Evolutionary conservation across 106 monocot species (phyloP).

Genomic region (Phalaenopsis aphrodite): DNA sequence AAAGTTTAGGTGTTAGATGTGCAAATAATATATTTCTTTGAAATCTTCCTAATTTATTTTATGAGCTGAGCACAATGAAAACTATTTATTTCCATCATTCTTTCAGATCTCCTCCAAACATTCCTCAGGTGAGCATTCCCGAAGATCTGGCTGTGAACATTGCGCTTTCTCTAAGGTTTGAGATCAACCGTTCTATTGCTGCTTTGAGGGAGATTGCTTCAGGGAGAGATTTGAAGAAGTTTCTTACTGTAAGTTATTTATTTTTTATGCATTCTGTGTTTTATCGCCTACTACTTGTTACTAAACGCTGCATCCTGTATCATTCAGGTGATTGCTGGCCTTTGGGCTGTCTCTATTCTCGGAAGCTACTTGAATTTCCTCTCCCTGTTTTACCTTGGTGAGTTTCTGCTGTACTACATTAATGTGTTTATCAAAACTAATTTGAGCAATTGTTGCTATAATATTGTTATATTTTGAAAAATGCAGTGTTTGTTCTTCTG

Average conservation of each 20-base stretch:
- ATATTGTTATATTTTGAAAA: background rate
- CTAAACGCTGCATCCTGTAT: background rate
- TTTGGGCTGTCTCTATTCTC: constrained; percentile 44
- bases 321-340: constrained; percentile 32
- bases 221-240: constrained; percentile 50
- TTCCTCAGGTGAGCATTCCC: constrained; percentile 49
- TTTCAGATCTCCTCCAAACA: constrained; percentile 43
- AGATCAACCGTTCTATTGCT: constrained; percentile 40
- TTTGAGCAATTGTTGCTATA: background rate
- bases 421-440: background rate
- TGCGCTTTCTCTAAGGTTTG: constrained; percentile 41
- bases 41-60: background rate
- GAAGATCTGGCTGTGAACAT: constrained; percentile 40
- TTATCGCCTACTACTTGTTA: background rate
- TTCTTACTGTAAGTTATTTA: constrained; percentile 37
- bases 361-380: constrained; percentile 41
- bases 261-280: background rate
- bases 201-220: constrained; percentile 41
- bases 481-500: constrained; percentile 34
- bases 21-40: background rate
- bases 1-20: too few relatives aligned
- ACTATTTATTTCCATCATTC: background rate
- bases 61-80: background rate
- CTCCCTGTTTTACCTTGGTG: constrained; percentile 46
- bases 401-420: background rate